These are phyloP conservation scores for Boletus insuetus DNA, from an alignment of 768 basidiomycete genomes.

Conservation along the genomic window DNA sequence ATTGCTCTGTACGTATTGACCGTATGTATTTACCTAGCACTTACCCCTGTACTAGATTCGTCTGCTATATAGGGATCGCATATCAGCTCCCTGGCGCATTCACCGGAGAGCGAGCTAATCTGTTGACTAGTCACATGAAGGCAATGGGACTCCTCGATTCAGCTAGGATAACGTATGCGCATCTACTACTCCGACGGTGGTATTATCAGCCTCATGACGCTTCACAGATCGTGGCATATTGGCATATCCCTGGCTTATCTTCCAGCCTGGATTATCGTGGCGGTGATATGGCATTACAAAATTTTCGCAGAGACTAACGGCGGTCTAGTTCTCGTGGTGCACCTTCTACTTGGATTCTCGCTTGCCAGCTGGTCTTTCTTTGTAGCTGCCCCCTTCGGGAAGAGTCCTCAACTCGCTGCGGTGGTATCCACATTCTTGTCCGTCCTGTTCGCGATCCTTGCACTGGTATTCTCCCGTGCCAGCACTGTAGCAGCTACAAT, in stretches of 20 bases:
- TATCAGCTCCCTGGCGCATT: conserved; percentile 78
- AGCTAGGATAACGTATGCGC: conserved; percentile 56
- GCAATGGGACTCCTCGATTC: conserved; percentile 77
- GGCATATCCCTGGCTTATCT: conserved; percentile 66
- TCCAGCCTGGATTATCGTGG: conserved; percentile 72
- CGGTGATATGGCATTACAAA: conserved; percentile 60
- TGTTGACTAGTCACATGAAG: conserved; percentile 70
- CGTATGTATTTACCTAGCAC: background rate
- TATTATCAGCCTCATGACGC: background rate
- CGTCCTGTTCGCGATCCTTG: conserved; percentile 66
- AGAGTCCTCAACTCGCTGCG: conserved; percentile 70
- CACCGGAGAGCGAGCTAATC: conserved; percentile 59
- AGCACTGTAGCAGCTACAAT: conserved; percentile 50
- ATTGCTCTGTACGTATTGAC: conserved; percentile 54
- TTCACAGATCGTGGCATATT: conserved; percentile 56
- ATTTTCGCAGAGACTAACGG: conserved; percentile 63
- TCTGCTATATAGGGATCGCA: conserved; percentile 68
- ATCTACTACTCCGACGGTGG: background rate
- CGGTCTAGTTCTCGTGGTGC: conserved; percentile 58
- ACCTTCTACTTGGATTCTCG: conserved; percentile 64
- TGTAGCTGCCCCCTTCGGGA: conserved; percentile 64
- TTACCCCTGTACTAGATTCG: conserved; percentile 43
- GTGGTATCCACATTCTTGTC: conserved; percentile 62
- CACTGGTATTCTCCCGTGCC: conserved; percentile 47
- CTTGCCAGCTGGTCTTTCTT: conserved; percentile 75